These are phyloP conservation scores for Saccharomyces hybrid DNA, from an alignment of 1,139 yeast species.

Conservation along the genomic window DNA sequence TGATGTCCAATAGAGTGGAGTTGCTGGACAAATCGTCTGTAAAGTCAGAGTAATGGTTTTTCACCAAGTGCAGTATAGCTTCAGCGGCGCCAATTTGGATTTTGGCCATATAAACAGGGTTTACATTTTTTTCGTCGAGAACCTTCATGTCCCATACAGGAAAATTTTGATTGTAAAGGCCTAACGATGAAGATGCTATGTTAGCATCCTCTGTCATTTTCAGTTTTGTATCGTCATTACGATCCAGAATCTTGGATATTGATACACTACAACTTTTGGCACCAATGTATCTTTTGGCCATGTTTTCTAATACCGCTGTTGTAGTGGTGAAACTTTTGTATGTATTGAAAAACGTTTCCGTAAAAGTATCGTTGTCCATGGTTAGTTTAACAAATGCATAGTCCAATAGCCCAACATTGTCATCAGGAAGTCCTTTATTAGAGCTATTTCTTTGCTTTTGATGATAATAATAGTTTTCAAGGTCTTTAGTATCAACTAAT, in stretches of 20 bases:
- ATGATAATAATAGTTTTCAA: constrained; percentile 33
- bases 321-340: constrained; percentile 59
- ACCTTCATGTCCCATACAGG: constrained; percentile 43
- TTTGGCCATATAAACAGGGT: constrained; percentile 46
- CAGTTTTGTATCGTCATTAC: constrained; percentile 12
- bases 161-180: constrained; percentile 11
- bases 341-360: constrained; percentile 58
- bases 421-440: constrained; percentile 6
- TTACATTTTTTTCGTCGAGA: constrained; percentile 31
- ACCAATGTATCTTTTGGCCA: constrained; percentile 48
- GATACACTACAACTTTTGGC: constrained; percentile 53
- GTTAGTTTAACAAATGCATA: constrained; percentile 38
- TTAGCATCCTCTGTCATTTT: constrained; percentile 3
- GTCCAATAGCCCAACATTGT: constrained; percentile 30
- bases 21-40: constrained; percentile 61
- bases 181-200: constrained; percentile 4
- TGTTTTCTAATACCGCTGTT: constrained; percentile 40
- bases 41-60: constrained; percentile 69
- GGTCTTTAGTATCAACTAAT: constrained; percentile 39
- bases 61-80: constrained; percentile 63
- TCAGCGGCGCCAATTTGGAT: constrained; percentile 80
- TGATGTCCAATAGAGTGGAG: constrained; percentile 53
- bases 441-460: constrained; percentile 16
- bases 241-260: constrained; percentile 31
- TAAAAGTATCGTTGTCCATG: constrained; percentile 54